Conservation (phyloP, 768 basidiomycete species). For the Candolleomyces eurysporus region DNA sequence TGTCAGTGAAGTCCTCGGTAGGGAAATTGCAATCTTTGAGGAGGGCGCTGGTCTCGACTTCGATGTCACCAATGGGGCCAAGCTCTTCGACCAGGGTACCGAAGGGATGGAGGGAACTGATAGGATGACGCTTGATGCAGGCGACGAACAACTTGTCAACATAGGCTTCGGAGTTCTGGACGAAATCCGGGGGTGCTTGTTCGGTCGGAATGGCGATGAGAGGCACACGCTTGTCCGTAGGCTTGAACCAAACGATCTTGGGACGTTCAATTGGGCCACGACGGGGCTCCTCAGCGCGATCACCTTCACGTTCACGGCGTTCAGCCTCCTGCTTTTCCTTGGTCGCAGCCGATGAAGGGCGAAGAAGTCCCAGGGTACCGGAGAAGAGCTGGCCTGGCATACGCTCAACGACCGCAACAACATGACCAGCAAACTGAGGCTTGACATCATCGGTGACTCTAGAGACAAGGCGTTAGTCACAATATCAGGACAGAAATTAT, state of each 20-base stretch:
- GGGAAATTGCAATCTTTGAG: conserved; percentile 99
- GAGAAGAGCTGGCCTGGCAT: conserved; percentile 99
- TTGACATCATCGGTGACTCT: conserved; percentile 98
- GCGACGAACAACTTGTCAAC: conserved; percentile 92
- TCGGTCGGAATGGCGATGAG: conserved; percentile 98
- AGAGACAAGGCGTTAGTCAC: too few relatives aligned
- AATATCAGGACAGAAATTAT: too few relatives aligned
- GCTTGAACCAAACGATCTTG: conserved; percentile 99
- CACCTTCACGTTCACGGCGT: conserved; percentile 94
- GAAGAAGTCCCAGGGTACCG: conserved; percentile 90
- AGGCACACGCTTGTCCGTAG: conserved; percentile 98
- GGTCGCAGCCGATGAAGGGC: conserved; percentile 94
- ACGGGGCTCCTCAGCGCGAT: conserved; percentile 80
- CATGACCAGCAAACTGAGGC: conserved; percentile 97
- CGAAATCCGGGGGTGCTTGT: conserved; percentile 94
- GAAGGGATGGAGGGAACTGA: conserved; percentile 97
- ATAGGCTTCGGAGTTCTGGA: conserved; percentile 91
- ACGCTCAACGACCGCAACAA: conserved; percentile 98
- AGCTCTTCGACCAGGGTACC: conserved; percentile 97
- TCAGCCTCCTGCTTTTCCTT: conserved; percentile 99
- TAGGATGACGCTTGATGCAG: conserved; percentile 96
- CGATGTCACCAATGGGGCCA: conserved; percentile 96
- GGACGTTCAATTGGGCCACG: conserved; percentile 82
- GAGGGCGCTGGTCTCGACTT: conserved; percentile 96
- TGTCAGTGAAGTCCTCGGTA: conserved; percentile 94